Base-by-base conservation (phyloP, 495 filamentous ascomycete species). In the Aspergillus carlsbadensis region DNA sequence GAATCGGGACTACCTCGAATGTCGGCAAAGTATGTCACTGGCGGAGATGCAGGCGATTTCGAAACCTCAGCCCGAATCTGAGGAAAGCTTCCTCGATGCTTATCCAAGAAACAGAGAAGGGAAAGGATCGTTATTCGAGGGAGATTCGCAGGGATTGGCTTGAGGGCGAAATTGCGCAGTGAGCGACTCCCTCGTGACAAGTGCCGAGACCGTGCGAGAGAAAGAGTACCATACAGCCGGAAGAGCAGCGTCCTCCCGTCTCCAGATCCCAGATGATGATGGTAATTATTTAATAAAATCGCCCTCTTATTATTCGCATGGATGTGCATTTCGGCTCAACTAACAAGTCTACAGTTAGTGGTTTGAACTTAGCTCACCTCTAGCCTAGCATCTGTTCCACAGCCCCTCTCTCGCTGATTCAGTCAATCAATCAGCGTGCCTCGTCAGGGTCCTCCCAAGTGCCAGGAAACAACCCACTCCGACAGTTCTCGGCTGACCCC, bases 361-460 rank as follows among this genome's bases (percentile, higher is more conserved):
- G 17, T 44, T 44, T 44, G 17, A 44, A 44, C 21, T 35, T 46
- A 43, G 26, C 26, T 45, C 15, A 45, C 17, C 26, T 31, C 21
- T 22, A 21, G 35, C 10, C 35, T 54, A 44, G 15, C 24, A 31
- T 21, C 24, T 46, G 26, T 24, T 39, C 53, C 36, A 56, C 53
- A 49, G 43, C 33, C 45, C 29, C 44, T 40, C 53, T 31, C 18
- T 13, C 21, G 26, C 24, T 43, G 51, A 44, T 44, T 54, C 51
- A 53, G 8, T 44, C 39, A 53, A n/a, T 44, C 39, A 54, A 54
- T 54, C 44, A 57, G 49, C 42, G 26, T 43, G n/a, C 43, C 15
- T 48, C 14, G 44, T 62, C 67, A 68, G 67, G 62, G 67, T 69
- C 70, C 63, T 58, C 54, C 57, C 42, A 59, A 53, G 44, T 41